Evolutionary conservation across 129 eudicot genomes (phyloP), one percentile per base, ranked within the genome.

Genomic region (Centella asiatica): DNA sequence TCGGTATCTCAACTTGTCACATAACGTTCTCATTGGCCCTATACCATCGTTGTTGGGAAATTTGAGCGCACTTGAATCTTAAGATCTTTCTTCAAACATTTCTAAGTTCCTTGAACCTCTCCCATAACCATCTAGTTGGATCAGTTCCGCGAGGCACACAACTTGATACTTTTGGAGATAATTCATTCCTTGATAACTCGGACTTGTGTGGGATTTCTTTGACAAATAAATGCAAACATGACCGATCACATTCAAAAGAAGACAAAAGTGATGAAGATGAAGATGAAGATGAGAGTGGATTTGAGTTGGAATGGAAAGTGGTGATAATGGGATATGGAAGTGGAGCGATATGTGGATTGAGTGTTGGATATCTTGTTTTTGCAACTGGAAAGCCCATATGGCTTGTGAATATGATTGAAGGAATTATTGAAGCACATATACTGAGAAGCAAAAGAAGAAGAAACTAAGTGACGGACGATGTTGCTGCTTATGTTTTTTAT

Each of bases 141-240:
- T 25, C 44, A 23, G 68, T 73, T 64, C 83, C 83, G 5, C 47
- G 55, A 58, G 78, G 83, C 17, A 45, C 68, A 14, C 78, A 78
- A 36, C 69, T 78, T 25, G 31, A 52, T 44, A 78, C 76, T 1
- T 78, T 73, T 20, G 64, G 2, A 25, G 69, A 23, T 20, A n/a
- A 15, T 64, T 73, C 83, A 0, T 73, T 22, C 34, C 25, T 20
- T 56, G 76, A 66, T 48, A 78, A 78, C 29, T 6, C 22, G 6
- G 83, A 50, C 15, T 65, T 73, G 74, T 73, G 83, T 28, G 83
- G 76, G 15, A 57, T 65, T 13, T 76, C 83, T 1, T 65, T 78
- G 67, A 78, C 73, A 18, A 74, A 69, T 9, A 54, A 26, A 0
- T 74, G 78, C 10, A 62, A 65, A 45, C 61, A 54, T n/a, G n/a